Conservation (phyloP, 768 basidiomycete species). For the Phlebiopsis flavidoalba region DNA sequence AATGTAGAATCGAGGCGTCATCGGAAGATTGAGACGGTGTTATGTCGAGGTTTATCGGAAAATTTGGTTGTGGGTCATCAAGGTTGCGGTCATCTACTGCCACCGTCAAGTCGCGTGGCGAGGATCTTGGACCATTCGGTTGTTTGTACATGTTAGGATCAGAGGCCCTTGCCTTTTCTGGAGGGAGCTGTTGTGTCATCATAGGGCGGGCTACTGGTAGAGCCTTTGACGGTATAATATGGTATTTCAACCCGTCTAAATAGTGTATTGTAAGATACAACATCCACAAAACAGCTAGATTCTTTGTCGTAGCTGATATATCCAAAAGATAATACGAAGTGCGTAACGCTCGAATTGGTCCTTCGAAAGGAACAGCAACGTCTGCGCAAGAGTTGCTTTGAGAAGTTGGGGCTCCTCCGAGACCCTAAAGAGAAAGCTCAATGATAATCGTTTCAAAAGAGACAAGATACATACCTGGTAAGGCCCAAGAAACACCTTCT, state of each 20-base stretch:
- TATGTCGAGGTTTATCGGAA: conserved; percentile 39
- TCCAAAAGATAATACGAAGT: conserved; percentile 49
- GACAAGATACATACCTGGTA: conserved; percentile 67
- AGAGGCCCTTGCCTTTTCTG: conserved; percentile 7
- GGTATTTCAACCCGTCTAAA: not conserved
- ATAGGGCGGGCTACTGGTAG: not conserved
- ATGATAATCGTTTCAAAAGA: not conserved
- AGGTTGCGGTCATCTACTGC: no score
- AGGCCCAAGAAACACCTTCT: conserved; percentile 86
- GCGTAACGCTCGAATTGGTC: conserved; percentile 95
- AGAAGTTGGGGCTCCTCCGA: conserved; percentile 94
- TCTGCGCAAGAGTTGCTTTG: conserved; percentile 94
- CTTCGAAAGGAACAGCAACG: conserved; percentile 94
- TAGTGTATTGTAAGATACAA: not conserved
- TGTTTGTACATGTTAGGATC: conserved; percentile 14
- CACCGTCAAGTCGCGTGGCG: not conserved
- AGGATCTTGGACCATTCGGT: not conserved
- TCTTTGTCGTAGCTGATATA: not conserved
- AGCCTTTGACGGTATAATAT: not conserved
- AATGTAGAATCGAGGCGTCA: conserved; percentile 1
- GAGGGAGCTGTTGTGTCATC: not conserved
- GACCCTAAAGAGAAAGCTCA: conserved; percentile 52
- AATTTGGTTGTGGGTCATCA: conserved; percentile 31
- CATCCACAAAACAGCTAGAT: not conserved
- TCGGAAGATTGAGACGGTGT: conserved; percentile 26